Evolutionary conservation across 257 asterid genomes (phyloP), one percentile per base, ranked within the genome.

Genomic region (Echites panduratus): DNA sequence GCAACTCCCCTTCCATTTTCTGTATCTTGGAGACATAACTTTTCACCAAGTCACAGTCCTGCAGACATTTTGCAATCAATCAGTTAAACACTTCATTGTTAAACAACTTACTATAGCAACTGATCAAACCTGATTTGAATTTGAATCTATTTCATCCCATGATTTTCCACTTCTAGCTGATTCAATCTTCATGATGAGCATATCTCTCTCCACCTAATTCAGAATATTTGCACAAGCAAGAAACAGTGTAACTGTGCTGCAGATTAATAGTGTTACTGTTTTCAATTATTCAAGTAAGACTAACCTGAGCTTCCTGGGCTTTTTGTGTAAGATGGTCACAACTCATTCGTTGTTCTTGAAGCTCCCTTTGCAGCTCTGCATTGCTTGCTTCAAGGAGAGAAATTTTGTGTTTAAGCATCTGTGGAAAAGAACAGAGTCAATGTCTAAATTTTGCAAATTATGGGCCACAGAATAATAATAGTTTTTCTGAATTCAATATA

Each of bases 301-400:
- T 76, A 76, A 93, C 98, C 92, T 95, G 99, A 70, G 98, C 96
- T 81, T 95, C 97, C 76, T 92, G 79, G 73, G 96, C 91, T 59
- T 79, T 86, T 72, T 92, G 90, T 13, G 82, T 67, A 85, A 95
- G 72, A 71, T 85, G 89, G 67, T 90, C 89, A 78, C 85, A 85
- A 79, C 81, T 82, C 20, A 78, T 76, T 53, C 81, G 91, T 49
- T 89, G 82, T 74, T 87, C 90, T 54, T 88, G 88, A 68, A 91
- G 93, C 73, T 87, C 98, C 73, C 81, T 79, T 48, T 85, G 92
- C 72, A 94, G 72, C 70, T 85, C 93, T 59, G 78, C 77, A 73
- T 91, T 91, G 85, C 96, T 95, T 79, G 91, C 89, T 83, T 95
- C 99, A 54, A 92, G 93, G 81, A 92, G 82, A 22, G 97, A 87